Base-by-base conservation (phyloP, 352 stramenopile species). In the Bremia lactucae region DNA sequence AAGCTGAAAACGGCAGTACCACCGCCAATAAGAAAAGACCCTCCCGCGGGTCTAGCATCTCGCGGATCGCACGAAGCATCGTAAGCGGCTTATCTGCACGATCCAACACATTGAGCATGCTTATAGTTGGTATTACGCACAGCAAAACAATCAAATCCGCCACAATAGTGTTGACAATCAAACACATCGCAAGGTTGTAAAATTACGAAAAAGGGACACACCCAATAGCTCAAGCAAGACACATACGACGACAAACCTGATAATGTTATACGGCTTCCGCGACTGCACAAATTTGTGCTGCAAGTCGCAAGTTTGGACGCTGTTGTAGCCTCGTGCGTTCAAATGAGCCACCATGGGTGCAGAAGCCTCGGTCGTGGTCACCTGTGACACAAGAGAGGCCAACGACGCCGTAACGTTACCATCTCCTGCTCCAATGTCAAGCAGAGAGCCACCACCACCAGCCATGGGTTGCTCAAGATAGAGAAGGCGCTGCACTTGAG, bases 381-480 rank as follows among this genome's bases (percentile, higher is more conserved):
- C 76, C 26, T 66, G 44, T 20, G 82, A 59, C 11, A 87, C 74
- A 11, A 89, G 67, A 41, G 76, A 80, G n/a, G 72, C 74, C n/a
- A 92, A 56, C 9, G 68, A 77, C 11, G 59, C 72, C 3, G 80
- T 92, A 33, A 92, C 77, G 36, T 92, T 87, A 46, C 80, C 80
- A 45, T 92, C 80, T 21, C 80, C 80, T 14, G 80, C 80, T 21
- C 77, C 80, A 51, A 92, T 86, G 29, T 92, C 80, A 7, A 92
- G 68, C 22, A 92, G 40, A 10, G 71, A 72, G 1, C 65, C 61
- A 14, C 59, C 57, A 6, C 35, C 24, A 37, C 19, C 38, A 35
- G 18, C 28, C n/a, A 78, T 42, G 6, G 44, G 58, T 25, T 73
- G 44, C 0, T 84, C 54, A n/a, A 55, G 66, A 31, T 60, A 60